phyloP scores from a whole-genome alignment of 2,329 filamentous ascomycete genomes.

The Ilyonectria sp. region DNA sequence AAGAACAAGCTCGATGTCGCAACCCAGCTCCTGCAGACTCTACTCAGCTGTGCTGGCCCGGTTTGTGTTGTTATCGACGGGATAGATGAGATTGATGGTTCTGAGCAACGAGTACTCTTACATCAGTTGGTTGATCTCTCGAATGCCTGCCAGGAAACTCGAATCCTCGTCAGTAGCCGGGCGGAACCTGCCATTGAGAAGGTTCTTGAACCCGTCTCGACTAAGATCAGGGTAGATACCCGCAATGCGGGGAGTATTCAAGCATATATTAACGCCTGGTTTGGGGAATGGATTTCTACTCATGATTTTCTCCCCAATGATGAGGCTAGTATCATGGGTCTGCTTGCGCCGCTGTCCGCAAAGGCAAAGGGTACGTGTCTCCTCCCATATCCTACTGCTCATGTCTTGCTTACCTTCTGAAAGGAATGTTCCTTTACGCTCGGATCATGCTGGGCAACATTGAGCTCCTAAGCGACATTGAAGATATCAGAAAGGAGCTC shows the following conservation, averaged over 20 bases:
- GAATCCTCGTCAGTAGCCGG: slow-evolving; percentile 26
- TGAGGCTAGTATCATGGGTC: neutral
- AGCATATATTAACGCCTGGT: slow-evolving; percentile 5
- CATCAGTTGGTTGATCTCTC: neutral
- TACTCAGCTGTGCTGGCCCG: neutral
- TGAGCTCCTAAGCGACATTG: slow-evolving; percentile 22
- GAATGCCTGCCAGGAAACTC: neutral
- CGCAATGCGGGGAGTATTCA: slow-evolving; percentile 25
- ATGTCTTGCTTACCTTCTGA: too few relatives aligned
- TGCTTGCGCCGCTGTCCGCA: slow-evolving; percentile 9
- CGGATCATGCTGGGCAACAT: slow-evolving; percentile 24
- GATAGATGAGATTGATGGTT: slow-evolving; percentile 29
- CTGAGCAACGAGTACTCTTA: slow-evolving; percentile 8
- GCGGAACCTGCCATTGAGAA: slow-evolving; percentile 18
- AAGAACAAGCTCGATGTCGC: neutral
- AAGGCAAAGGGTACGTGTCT: slow-evolving; percentile 14
- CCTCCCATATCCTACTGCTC: too few relatives aligned
- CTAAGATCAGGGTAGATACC: slow-evolving; percentile 12
- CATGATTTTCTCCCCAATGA: neutral
- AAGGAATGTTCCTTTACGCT: slow-evolving; percentile 29
- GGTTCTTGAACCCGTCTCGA: neutral
- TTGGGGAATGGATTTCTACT: slow-evolving; percentile 6
- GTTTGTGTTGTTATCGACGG: slow-evolving; percentile 30
- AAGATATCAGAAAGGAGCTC: slow-evolving; percentile 26
- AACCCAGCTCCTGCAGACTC: neutral